Conservation (phyloP, 306 rosid genomes). For the Quercus rubra region DNA sequence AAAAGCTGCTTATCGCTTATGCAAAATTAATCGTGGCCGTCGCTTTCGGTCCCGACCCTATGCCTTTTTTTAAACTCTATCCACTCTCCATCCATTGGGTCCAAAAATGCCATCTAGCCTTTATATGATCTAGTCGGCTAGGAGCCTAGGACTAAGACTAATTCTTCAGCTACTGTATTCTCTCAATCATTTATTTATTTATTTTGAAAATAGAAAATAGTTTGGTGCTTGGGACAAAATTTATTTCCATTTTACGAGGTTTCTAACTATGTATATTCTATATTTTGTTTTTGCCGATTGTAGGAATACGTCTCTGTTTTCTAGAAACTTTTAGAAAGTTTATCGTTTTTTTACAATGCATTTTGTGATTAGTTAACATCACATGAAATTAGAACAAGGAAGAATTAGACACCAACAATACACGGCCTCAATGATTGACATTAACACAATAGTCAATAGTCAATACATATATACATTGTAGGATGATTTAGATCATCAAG, state of each 20-base stretch:
- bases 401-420: too few relatives aligned
- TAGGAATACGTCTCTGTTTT: too few relatives aligned
- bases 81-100: not conserved
- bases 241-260: not conserved
- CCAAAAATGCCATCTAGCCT: not conserved
- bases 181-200: not conserved
- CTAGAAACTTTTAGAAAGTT: too few relatives aligned
- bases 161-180: not conserved
- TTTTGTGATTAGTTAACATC: too few relatives aligned
- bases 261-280: not conserved
- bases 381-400: too few relatives aligned
- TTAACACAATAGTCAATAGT: too few relatives aligned
- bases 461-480: too few relatives aligned
- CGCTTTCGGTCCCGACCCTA: conserved; percentile 25
- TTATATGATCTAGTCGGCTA: not conserved
- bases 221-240: not conserved
- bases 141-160: too few relatives aligned
- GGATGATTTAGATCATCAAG: too few relatives aligned
- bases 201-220: not conserved
- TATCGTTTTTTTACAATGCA: too few relatives aligned
- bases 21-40: conserved; percentile 24
- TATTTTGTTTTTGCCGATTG: too few relatives aligned
- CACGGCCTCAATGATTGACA: too few relatives aligned
- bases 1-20: conserved; percentile 39
- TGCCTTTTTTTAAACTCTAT: not conserved